Base-by-base conservation (phyloP, 805 yeast species). In the Yamadazyma endophytica region DNA sequence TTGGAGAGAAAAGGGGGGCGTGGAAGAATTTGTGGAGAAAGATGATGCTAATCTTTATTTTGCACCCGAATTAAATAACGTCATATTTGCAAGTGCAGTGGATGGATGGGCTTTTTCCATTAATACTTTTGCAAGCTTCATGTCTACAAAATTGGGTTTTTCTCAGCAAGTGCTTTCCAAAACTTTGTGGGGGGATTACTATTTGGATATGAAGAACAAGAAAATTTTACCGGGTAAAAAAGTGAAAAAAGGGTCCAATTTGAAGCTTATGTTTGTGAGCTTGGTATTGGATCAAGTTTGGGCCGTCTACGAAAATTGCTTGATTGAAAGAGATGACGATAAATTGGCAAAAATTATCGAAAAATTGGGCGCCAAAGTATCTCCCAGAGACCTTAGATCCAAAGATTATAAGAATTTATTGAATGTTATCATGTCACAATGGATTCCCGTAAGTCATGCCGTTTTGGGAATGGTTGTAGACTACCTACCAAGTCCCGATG, bases 91-190 rank as follows among this genome's bases (percentile, higher is more conserved):
- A 1, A 70, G 77, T 17, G 98, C 98, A 1, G 68, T 83, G 13
- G 98, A 92, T 59, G 97, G 97, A 9, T 92, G 98, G 97, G 99
- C 97, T 1, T 92, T 92, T 56, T 83, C 86, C 25, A 68, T 92
- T 29, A 77, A 85, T 31, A 96, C 92, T 43, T 84, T 92, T 57
- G 84, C 96, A 6, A 79, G 82, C 35, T 77, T 92, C 20, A 86
- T 87, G 53, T 92, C 82, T 59, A 75, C 76, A 29, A 87, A 87
- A 47, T 63, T 90, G 13, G 96, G 95, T 0, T 82, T 90, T 43
- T 83, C 85, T 42, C 78, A 88, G 40, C 76, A 77, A 13, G 85
- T 77, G 32, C 68, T 92, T 26, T 80, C 81, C 36, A 83, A 84
- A 49, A 87, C 88, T n/a, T 64, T 92, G 4, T 92, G 97, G 97